These are phyloP conservation scores for Seiridium cupressi DNA, from an alignment of 2,329 filamentous ascomycete genomes.

Conservation along the genomic window DNA sequence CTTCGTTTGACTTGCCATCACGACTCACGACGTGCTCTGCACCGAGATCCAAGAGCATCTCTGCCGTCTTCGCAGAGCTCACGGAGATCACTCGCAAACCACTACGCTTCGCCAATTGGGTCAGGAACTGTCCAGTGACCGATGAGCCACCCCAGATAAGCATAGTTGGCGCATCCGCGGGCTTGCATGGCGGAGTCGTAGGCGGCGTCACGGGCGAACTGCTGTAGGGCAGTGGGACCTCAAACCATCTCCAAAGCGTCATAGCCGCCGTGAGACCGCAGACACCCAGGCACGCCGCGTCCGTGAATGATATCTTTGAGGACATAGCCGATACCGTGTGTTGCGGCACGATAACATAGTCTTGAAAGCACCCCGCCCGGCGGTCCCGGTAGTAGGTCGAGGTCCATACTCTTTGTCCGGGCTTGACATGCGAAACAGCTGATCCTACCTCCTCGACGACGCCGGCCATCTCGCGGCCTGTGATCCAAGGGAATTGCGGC, in stretches of 20 bases:
- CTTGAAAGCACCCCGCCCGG: constrained; percentile 5
- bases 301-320: background rate
- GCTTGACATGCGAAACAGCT: constrained; percentile 64
- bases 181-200: background rate
- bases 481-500: constrained; percentile 33
- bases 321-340: constrained; percentile 4
- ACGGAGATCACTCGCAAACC: background rate
- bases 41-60: background rate
- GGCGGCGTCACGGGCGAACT: background rate
- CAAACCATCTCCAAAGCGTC: constrained; percentile 7
- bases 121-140: constrained; percentile 4
- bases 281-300: constrained; percentile 1
- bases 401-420: constrained; percentile 43
- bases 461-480: constrained; percentile 88
- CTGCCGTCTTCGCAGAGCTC: constrained; percentile 2
- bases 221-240: background rate
- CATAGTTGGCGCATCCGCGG: background rate
- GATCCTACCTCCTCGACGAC: constrained; percentile 66
- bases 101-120: background rate
- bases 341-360: constrained; percentile 5
- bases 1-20: background rate
- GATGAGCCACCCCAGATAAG: constrained; percentile 7
- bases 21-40: constrained; percentile 1
- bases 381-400: constrained; percentile 7
- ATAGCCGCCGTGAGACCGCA: constrained; percentile 5